phyloP scores from a whole-genome alignment of 2,329 filamentous ascomycete species.

The Sporothrix schenckii region DNA sequence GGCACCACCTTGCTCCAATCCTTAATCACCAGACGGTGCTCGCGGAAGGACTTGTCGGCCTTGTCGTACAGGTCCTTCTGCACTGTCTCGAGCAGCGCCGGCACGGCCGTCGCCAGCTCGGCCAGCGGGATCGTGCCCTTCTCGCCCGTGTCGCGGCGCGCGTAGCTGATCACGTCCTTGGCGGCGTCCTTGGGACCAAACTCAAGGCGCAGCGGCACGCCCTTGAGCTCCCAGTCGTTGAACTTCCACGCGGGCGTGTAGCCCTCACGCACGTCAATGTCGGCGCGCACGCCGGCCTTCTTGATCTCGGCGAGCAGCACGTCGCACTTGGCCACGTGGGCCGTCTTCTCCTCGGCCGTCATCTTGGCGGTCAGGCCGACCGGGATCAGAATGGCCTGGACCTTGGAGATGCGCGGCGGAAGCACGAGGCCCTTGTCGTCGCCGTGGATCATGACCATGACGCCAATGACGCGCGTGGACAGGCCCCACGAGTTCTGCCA shows the following conservation, averaged over 20 bases:
- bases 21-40: constrained; percentile 78
- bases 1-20: constrained; percentile 93
- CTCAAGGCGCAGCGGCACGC: constrained; percentile 89
- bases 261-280: constrained; percentile 82
- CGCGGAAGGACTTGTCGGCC: constrained; percentile 75
- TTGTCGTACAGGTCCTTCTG: constrained; percentile 78
- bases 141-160: constrained; percentile 82
- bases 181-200: constrained; percentile 94
- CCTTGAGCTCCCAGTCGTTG: constrained; percentile 97
- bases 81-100: constrained; percentile 83
- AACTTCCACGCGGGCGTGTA: constrained; percentile 98
- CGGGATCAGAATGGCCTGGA: constrained; percentile 84
- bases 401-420: constrained; percentile 84
- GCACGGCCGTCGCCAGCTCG: constrained; percentile 72
- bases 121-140: constrained; percentile 79
- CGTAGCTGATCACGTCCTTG: constrained; percentile 79
- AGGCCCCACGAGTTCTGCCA: constrained; percentile 99
- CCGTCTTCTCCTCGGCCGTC: constrained; percentile 73
- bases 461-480: constrained; percentile 93
- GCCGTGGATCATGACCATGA: constrained; percentile 98
- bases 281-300: constrained; percentile 73
- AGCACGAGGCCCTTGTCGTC: constrained; percentile 95
- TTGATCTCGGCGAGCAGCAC: constrained; percentile 70
- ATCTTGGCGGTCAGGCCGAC: constrained; percentile 92
- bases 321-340: constrained; percentile 75